phyloP scores from a whole-genome alignment of 192 early-diverging fungal species.

The Backusella parvicylindrica region DNA sequence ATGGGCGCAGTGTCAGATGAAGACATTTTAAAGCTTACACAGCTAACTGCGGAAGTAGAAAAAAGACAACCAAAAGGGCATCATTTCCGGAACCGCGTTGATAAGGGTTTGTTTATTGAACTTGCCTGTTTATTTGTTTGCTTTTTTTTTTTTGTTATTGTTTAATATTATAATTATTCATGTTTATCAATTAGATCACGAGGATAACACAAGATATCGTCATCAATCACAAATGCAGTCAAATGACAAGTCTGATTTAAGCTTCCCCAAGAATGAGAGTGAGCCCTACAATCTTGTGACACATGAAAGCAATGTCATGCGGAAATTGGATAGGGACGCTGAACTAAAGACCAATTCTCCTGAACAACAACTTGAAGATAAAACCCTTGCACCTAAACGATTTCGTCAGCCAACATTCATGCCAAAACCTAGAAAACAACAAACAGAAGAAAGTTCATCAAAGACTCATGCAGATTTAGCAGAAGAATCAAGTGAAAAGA shows the following conservation, averaged over 20 bases:
- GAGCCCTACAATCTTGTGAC: not conserved
- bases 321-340: not conserved
- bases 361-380: not conserved
- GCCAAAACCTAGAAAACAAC: not conserved
- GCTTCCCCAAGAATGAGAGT: not conserved
- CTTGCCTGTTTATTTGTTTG: not conserved
- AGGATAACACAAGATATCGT: conserved; percentile 3
- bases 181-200: conserved; percentile 1
- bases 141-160: not conserved
- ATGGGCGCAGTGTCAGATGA: conserved; percentile 21
- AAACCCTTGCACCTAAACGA: not conserved
- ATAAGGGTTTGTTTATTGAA: not conserved
- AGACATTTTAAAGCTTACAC: conserved; percentile 19
- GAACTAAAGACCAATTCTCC: not conserved
- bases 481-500: not conserved
- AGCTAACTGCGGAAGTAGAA: conserved; percentile 2
- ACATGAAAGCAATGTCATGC: not conserved
- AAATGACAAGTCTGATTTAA: not conserved
- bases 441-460: not conserved
- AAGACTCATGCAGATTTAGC: not conserved
- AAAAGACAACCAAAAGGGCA: not conserved
- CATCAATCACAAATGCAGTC: conserved; percentile 1
- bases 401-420: not conserved
- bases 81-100: not conserved
- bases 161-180: not conserved